Evolutionary conservation across 805 yeast genomes (phyloP).

Genomic region (Candida pini): DNA sequence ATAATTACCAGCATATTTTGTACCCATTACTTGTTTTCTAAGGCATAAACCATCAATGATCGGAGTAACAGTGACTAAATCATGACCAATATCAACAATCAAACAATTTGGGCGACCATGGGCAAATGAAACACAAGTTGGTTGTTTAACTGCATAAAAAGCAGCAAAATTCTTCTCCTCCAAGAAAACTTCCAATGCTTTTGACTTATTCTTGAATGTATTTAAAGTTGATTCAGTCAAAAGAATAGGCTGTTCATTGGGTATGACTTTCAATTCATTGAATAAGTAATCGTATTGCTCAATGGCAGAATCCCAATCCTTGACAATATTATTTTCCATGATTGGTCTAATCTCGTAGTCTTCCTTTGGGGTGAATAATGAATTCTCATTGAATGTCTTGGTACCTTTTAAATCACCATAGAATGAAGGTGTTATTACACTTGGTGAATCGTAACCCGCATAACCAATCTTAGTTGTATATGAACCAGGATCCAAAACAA

Average conservation of each 20-base stretch:
- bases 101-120: constrained; percentile 84
- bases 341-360: constrained; percentile 51
- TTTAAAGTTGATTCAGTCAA: constrained; percentile 90
- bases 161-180: constrained; percentile 75
- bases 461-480: constrained; percentile 78
- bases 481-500: constrained; percentile 90
- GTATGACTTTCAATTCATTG: constrained; percentile 45
- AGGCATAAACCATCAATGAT: constrained; percentile 78
- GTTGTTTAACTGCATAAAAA: constrained; percentile 70
- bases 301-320: constrained; percentile 82
- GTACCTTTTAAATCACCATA: constrained; percentile 36
- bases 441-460: constrained; percentile 90
- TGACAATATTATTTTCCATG: constrained; percentile 53
- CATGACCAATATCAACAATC: constrained; percentile 84
- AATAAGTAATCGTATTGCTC: constrained; percentile 68
- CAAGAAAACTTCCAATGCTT: constrained; percentile 64
- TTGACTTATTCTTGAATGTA: constrained; percentile 55
- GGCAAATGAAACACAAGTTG: constrained; percentile 86
- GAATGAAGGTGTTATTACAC: constrained; percentile 64
- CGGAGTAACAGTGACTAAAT: constrained; percentile 69
- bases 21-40: constrained; percentile 61
- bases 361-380: constrained; percentile 39
- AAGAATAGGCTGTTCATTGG: constrained; percentile 66
- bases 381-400: constrained; percentile 27
- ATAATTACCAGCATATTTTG: constrained; percentile 69